A percentile compares a stretch with the other conserved stretches of the same genome.
These are phyloP conservation scores for Pythium apleroticum DNA, from an alignment of 352 stramenopile species.

Conservation along the genomic window DNA sequence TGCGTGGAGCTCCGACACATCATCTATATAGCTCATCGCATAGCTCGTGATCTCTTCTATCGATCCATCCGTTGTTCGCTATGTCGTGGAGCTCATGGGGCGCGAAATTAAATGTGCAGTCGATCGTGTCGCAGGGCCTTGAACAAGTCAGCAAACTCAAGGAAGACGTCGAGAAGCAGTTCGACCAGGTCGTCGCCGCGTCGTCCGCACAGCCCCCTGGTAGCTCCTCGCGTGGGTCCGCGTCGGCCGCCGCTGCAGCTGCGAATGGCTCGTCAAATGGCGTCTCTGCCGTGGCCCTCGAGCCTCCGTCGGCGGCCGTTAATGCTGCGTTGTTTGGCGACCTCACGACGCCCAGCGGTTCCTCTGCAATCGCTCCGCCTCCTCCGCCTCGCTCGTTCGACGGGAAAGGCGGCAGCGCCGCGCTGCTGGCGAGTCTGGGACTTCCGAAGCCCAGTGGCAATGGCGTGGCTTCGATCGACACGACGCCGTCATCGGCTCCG, in stretches of 20 bases:
- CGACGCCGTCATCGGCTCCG: conserved; percentile 14
- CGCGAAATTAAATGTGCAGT: conserved; percentile 75
- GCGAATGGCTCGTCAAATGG: not conserved
- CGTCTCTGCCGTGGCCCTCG: conserved; percentile 3
- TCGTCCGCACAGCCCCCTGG: conserved; percentile 13
- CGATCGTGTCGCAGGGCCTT: conserved; percentile 80
- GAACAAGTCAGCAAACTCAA: conserved; percentile 82
- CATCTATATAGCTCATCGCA: not conserved
- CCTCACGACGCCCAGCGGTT: not conserved
- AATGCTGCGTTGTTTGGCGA: conserved; percentile 21
- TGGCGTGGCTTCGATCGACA: not conserved
- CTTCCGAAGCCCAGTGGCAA: not conserved
- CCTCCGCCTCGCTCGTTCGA: conserved; percentile 24
- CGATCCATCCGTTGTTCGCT: conserved; percentile 1
- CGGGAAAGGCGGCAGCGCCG: conserved; percentile 16
- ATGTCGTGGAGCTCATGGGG: conserved; percentile 71
- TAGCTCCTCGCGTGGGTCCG: conserved; percentile 12
- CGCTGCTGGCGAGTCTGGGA: conserved; percentile 18
- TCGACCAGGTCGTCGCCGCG: conserved; percentile 73
- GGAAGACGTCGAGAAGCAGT: conserved; percentile 88
- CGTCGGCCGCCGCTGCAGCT: not conserved
- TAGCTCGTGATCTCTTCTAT: conserved; percentile 5
- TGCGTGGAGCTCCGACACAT: not conserved
- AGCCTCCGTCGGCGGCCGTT: conserved; percentile 16
- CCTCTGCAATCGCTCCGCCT: not conserved